These are phyloP conservation scores for Penicillium crystallinum DNA, from an alignment of 495 filamentous ascomycete genomes.

Conservation along the genomic window DNA sequence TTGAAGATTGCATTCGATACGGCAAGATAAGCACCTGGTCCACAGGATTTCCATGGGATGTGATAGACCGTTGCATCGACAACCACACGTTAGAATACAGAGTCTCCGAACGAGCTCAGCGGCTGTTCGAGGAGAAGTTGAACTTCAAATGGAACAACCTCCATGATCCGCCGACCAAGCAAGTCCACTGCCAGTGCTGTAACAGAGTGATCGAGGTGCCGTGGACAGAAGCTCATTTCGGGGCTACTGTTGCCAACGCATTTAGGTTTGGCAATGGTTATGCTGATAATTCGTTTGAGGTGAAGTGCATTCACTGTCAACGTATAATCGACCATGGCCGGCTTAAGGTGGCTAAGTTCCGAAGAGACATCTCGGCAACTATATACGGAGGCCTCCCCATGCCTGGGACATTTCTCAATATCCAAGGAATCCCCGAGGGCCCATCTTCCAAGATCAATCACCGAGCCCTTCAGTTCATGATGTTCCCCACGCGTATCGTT, in stretches of 20 bases:
- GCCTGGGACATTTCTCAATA: conserved; percentile 55
- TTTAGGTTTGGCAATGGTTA: conserved; percentile 43
- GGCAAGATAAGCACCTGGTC: conserved; percentile 56
- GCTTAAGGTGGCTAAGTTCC: conserved; percentile 51
- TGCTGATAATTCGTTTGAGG: conserved; percentile 54
- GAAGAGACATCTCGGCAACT: conserved; percentile 44
- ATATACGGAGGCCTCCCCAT: conserved; percentile 44
- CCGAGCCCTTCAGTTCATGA: conserved; percentile 16
- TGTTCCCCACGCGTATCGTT: conserved; percentile 56
- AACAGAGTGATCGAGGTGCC: conserved; percentile 6
- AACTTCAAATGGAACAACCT: conserved; percentile 54
- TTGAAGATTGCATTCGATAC: conserved; percentile 69
- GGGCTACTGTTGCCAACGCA: conserved; percentile 5
- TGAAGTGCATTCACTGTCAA: conserved; percentile 39
- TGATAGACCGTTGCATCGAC: conserved; percentile 59
- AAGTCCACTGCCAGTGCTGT: conserved; percentile 55
- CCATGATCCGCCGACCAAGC: conserved; percentile 44
- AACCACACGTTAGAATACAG: conserved; percentile 55
- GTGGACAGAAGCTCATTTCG: conserved; percentile 23
- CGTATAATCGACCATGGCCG: conserved; percentile 46
- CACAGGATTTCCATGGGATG: conserved; percentile 64
- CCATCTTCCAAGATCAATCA: neutral
- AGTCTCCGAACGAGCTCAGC: conserved; percentile 38
- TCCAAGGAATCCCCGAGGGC: conserved; percentile 28
- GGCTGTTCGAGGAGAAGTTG: conserved; percentile 47